Evolutionary conservation across 169 alveolate genomes (phyloP).

Genomic region (Sarcocystis neurona): DNA sequence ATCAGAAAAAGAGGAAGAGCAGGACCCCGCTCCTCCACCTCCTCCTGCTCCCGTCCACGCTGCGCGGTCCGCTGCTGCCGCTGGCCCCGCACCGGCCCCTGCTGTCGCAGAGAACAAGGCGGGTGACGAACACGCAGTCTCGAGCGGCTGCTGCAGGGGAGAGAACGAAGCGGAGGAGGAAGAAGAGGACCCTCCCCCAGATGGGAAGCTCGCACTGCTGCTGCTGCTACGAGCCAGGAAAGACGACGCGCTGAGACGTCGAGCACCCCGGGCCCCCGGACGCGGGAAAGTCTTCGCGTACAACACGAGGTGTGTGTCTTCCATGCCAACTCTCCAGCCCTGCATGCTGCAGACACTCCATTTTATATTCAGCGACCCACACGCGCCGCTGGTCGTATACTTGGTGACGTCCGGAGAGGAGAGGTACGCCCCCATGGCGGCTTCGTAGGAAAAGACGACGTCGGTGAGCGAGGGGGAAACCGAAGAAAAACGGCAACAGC

Average conservation of each 20-base stretch:
- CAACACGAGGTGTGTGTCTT: constrained; percentile 89
- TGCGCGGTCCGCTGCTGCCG: too few species aligned
- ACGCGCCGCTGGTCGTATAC: constrained; percentile 53
- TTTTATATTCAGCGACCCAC: constrained; percentile 49
- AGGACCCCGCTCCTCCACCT: too few species aligned
- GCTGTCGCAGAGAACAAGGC: background rate
- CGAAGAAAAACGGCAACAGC: background rate
- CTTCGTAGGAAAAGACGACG: background rate
- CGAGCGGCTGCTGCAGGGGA: too few species aligned
- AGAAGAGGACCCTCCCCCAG: too few species aligned
- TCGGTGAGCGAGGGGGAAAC: background rate
- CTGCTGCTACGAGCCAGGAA: too few species aligned
- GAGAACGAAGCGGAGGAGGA: too few species aligned
- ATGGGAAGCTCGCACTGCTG: too few species aligned
- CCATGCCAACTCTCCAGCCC: constrained; percentile 96
- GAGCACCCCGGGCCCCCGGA: too few species aligned
- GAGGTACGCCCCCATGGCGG: constrained; percentile 61
- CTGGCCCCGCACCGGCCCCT: background rate
- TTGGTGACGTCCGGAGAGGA: constrained; percentile 54
- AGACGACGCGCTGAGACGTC: too few species aligned
- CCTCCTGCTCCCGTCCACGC: too few species aligned
- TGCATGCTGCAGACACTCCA: constrained; percentile 81
- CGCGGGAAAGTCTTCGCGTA: constrained; percentile 35
- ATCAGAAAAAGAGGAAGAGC: too few species aligned
- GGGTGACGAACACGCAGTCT: too few species aligned